Base-by-base conservation (phyloP, 2,329 filamentous ascomycete genomes). In the Fusarium circinatum region DNA sequence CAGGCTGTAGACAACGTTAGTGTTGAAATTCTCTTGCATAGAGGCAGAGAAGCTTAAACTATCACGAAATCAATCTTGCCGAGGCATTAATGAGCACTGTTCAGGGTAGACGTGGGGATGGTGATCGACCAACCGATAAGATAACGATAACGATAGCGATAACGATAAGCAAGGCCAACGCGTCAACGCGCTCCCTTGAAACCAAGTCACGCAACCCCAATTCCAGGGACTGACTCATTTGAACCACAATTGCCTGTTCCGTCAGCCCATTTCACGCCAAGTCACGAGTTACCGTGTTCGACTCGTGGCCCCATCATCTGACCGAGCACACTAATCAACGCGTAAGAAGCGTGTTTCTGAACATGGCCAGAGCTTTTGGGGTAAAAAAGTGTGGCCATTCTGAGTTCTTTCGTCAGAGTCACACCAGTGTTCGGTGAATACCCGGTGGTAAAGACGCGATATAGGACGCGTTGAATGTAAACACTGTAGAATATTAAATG, bases 271-370 rank as follows among this genome's bases (percentile, higher is more conserved):
- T 49, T 24, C 9, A 30, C 14, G 6, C 30, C 56, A 30, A 71
- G 72, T 77, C 75, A 77, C 74, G 71, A 77, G 75, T 52, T 68
- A 39, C 51, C 74, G 74, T 44, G 69, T 70, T n/a, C 66, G 51
- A 62, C 36, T 69, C 68, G 73, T 60, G 71, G 65, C 24, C 26
- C 36, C 41, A 69, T 68, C 59, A 56, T 55, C 4, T 55, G 59
- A 74, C 57, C 13, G 2, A 12, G 4, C 8, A 14, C 17, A 20
- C 30, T 49, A 13, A 30, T 56, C 22, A 34, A 66, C 67, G 61
- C 59, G 71, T 51, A 6, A 28, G n/a, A 18, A 69, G 20, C 75
- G 66, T 75, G 71, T 68, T 73, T 41, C 54, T 41, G 26, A 49
- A 47, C 38, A 66, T 44, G 45, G 20, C 52, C 38, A 62, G 41